Percentiles rank a stretch among this genome's conserved stretches.
phyloP scores from a whole-genome alignment of 2,329 filamentous ascomycete genomes.

The Gyromitra esculenta region DNA sequence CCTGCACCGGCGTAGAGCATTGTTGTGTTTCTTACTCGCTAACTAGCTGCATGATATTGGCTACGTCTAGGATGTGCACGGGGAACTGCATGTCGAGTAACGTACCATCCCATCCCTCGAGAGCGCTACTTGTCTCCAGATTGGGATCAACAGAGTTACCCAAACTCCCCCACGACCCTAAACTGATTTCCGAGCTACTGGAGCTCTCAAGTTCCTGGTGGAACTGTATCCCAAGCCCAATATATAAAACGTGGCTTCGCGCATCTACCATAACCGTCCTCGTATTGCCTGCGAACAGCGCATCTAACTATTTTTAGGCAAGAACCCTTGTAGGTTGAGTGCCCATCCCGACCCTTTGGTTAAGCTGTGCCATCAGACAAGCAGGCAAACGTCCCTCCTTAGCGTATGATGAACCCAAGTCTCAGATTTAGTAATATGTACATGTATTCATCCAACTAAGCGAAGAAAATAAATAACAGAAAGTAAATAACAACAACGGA shows the following conservation, averaged over 20 bases:
- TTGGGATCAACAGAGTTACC: not conserved
- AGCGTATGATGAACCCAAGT: not conserved
- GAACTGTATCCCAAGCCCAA: not conserved
- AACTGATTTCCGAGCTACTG: not conserved
- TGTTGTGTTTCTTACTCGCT: not conserved
- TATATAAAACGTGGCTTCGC: not conserved
- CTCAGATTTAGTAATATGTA: constrained; percentile 8
- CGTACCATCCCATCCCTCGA: not conserved
- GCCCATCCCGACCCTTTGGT: not conserved
- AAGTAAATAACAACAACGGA: not conserved
- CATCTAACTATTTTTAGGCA: constrained; percentile 14
- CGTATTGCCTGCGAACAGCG: constrained; percentile 10
- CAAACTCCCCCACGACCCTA: not conserved
- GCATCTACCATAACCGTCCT: constrained; percentile 1
- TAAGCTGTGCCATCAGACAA: not conserved
- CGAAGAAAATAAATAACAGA: not conserved
- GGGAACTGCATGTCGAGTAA: not conserved
- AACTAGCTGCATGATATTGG: not conserved
- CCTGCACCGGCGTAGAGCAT: not conserved
- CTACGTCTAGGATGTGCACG: not conserved
- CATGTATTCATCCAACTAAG: not conserved
- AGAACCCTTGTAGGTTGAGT: not conserved
- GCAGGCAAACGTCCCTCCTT: not conserved
- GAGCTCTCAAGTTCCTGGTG: not conserved
- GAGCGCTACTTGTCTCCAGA: not conserved